Evolutionary conservation across 352 stramenopile genomes (phyloP), one percentile per base, ranked within the genome.

Genomic region (Ophiocytium majus): DNA sequence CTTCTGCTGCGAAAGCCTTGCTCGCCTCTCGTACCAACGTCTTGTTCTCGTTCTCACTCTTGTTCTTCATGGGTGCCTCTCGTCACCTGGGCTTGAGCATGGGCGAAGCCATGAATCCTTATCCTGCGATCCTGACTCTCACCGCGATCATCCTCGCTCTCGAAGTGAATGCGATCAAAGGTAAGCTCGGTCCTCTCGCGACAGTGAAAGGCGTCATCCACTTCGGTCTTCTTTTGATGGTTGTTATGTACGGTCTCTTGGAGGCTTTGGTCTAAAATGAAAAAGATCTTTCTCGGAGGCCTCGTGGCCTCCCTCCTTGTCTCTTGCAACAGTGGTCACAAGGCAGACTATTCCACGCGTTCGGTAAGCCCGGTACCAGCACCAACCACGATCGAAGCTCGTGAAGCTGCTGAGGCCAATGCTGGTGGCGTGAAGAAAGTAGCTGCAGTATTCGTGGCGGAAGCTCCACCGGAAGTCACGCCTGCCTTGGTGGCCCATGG

Each of bases 51-150:
- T 23, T 71, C 57, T 28, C 57, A 71, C 57, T 71, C 28, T 28
- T 71, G 19, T 71, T 71, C 57, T 71, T 71, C 57, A 71, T 71
- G 57, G 57, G 57, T 71, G 57, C 57, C 28, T 71, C 19, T 71
- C 57, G 57, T 28, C 57, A 71, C 57, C 57, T 71, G 23, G 57
- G 57, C 28, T 28, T 71, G 19, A 71, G 28, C 57, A 71, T 71
- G 19, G 19, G 19, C 28, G 57, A 71, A 71, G 57, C 19, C 23
- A 23, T 71, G 23, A 71, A 28, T 71, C 57, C 57, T 71, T 23
- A 23, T 28, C 19, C 57, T 28, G 57, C 28, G 23, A 71, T 71
- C 57, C 19, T 23, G 23, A 28, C 28, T 71, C 19, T 71, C 19
- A 71, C 57, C 28, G 28, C 28, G 19, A 28, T 71, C 19, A 28